Base-by-base conservation (phyloP, 2,329 filamentous ascomycete genomes). In the Diplocarpon mali region DNA sequence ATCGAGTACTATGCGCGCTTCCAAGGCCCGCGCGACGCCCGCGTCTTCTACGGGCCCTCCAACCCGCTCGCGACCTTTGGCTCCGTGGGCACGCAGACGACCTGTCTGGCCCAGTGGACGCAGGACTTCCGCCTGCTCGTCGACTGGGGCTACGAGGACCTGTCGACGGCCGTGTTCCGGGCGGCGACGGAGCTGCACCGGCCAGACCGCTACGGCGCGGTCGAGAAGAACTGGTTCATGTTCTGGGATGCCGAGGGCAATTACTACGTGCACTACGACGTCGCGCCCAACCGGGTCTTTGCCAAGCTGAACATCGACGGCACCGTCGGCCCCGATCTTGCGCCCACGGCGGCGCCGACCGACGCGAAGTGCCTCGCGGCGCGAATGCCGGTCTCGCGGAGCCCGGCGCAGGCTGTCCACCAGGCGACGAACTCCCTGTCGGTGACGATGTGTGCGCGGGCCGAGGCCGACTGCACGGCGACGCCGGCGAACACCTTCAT, bases 181-280 rank as follows among this genome's bases (percentile, higher is more conserved):
- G 39, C 54, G 0, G 66, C 66, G 0, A 74, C 67, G 0, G 76
- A 79, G 50, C 56, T 80, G 2, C 69, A 71, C 32, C 64, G 74
- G 0, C 75, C 73, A 0, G 46, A 53, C 0, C 30, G 14, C 13
- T 71, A 63, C 53, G 54, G 56, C 2, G 30, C 53, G 0, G 53
- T 78, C 24, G 75, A 80, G 60, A 80, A 79, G 67, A 80, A 80
- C 53, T 80, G 68, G 65, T 80, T 80, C 51, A 47, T 73, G 2
- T 80, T 79, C 61, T 80, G 75, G 75, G 74, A 77, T 49, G 45
- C 48, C 0, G 45, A 62, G 0, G 67, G 66, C 4, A 56, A 65
- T n/a, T 60, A 67, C 40, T 75, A 75, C 54, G 64, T 66, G 1
- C 75, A 79, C 54, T 69, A 77, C 56, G 73, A 78, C 50, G 55